Evolutionary conservation across 1,284 basidiomycete genomes (phyloP), one percentile per base, ranked within the genome.

Genomic region (Neonothopanus nambi): DNA sequence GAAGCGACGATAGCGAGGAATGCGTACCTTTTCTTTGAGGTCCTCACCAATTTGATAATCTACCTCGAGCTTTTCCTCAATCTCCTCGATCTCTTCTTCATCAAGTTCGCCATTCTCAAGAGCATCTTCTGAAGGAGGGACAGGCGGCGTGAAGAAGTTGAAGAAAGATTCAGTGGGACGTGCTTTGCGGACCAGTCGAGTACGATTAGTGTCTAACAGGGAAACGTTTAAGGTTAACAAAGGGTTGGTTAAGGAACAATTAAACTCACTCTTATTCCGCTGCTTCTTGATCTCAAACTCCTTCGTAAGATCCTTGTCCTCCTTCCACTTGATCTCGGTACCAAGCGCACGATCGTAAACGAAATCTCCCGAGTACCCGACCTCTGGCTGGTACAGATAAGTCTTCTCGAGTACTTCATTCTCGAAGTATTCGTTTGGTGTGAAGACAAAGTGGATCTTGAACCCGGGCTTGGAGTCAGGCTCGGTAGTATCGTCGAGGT

Each of bases 21-120:
- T n/a, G n/a, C 49, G 2, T 51, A 89, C 91, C 78, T 95, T 91
- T 72, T 98, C 96, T 78, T 98, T 98, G 66, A 99, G 78, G 73
- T 99, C 96, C 78, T 98, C 96, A 49, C 95, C 96, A 65, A 98
- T 91, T 78, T 98, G 95, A 73, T 98, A 98, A 76, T 99, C 96
- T 60, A 95, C 79, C 79, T 98, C 96, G 50, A 99, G 82, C 67
- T 92, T 89, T 70, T 90, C 89, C 70, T 98, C 95, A 53, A 98
- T 80, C 59, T 93, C 92, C 57, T 92, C 91, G 1, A 95, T 79
- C 46, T 93, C 91, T 0, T 92, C 91, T n/a, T 90, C 90, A 0
- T 91, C 89, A 21, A 89, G 73, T 13, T 92, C 91, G 4, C 83
- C 88, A n/a, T 76, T 81, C 65, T 91, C 87, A 54, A 89, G 71